Evolutionary conservation across 169 alveolate species (phyloP), one percentile per base, ranked within the genome.

Genomic region (Plasmodium coatneyi): DNA sequence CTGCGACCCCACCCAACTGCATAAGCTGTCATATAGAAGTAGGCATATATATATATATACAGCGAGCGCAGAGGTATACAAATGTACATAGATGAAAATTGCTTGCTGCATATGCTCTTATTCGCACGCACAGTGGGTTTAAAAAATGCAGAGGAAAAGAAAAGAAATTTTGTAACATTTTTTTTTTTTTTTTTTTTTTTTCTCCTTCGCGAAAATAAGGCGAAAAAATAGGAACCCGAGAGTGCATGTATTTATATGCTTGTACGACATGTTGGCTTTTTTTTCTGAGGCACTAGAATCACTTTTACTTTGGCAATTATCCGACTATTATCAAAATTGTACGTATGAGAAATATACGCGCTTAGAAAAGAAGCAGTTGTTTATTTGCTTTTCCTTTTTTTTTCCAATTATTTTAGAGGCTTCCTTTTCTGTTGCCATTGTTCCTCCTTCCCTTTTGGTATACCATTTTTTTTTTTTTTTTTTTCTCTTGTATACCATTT

Each of bases 371-470:
- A 16, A 49, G 60, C 60, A 49, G 60, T 14, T 49, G 60, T 14
- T 49, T 14, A 14, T 49, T 49, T 49, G 60, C 22, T 49, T 49
- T 49, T 49, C 22, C 60, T 49, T 49, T 16, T 49, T 49, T 49
- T 49, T 49, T 49, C 14, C 41, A 66, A 22, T 25, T 16, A 25
- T 66, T 66, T 66, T 66, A 25, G 36, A 22, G 76, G 36, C 76
- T 25, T 25, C 36, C 76, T 66, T 12, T 9, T 66, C 36, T 25
- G 22, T 19, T 66, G 36, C 36, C 36, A 19, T 66, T 66, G n/a
- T 66, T 66, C 76, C 76, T 28, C 76, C 74, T 66, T 66, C 30
- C 76, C 36, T 10, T 66, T 66, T 66, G 22, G 76, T 66, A 66
- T 4, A 66, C 5, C 4, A 66, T 66, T 5, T 66, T 9, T 22